Conservation (phyloP, 768 basidiomycete species). For the Sarcodon sp. region DNA sequence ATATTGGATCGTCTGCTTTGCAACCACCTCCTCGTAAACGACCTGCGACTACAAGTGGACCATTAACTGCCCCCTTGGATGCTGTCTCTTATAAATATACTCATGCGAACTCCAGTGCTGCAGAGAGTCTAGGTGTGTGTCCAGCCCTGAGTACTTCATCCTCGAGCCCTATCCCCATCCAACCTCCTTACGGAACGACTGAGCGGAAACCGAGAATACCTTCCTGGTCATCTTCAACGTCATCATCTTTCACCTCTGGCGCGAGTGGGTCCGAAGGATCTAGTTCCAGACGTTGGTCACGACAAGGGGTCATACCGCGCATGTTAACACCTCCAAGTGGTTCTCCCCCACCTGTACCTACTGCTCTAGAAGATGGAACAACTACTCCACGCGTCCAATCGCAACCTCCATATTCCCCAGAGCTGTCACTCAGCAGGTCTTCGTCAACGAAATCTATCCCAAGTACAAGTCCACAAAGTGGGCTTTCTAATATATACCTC, state of each 20-base stretch:
- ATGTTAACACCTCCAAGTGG: conserved; percentile 45
- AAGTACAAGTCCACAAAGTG: conserved; percentile 12
- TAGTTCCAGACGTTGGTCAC: conserved; percentile 16
- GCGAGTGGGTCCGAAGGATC: conserved; percentile 1
- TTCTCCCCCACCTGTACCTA: conserved; percentile 32
- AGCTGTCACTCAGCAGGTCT: conserved; percentile 1
- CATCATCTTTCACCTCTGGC: conserved; percentile 9
- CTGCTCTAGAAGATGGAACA: background rate
- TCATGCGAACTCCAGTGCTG: conserved; percentile 20
- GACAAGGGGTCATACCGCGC: conserved; percentile 27
- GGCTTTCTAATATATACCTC: conserved; percentile 8
- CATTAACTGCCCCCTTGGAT: conserved; percentile 3
- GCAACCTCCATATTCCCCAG: background rate
- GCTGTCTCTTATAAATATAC: conserved; percentile 10
- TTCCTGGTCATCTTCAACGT: background rate
- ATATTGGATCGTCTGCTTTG: conserved; percentile 14
- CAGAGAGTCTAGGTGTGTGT: conserved; percentile 21
- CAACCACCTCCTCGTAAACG: conserved; percentile 18
- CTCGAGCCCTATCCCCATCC: conserved; percentile 2
- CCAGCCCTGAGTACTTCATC: conserved; percentile 6
- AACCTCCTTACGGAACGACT: too few species aligned
- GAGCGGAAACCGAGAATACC: background rate
- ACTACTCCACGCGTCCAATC: background rate
- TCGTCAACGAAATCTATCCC: conserved; percentile 7
- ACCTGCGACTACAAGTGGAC: conserved; percentile 15